These are phyloP conservation scores for Teunomyces panamensis DNA, from an alignment of 805 yeast species.

Conservation along the genomic window DNA sequence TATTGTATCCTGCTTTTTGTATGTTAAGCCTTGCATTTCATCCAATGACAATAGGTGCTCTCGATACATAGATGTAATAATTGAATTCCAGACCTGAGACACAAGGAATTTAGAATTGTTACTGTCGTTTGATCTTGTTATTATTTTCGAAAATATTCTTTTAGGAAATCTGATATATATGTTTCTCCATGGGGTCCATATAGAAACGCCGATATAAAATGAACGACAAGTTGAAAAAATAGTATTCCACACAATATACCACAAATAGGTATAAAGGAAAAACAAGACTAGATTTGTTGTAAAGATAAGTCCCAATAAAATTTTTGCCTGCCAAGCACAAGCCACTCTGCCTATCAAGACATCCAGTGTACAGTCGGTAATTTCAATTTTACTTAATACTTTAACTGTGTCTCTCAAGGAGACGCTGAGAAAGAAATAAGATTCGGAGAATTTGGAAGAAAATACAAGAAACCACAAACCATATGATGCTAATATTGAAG, in stretches of 20 bases:
- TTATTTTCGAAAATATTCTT: slow-evolving; percentile 26
- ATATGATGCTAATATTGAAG: slow-evolving; percentile 17
- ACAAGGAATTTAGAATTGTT: slow-evolving; percentile 7
- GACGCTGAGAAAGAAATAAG: slow-evolving; percentile 34
- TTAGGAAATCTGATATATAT: slow-evolving; percentile 35
- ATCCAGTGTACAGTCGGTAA: slow-evolving; percentile 29
- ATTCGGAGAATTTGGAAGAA: slow-evolving; percentile 32
- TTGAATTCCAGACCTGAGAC: slow-evolving; percentile 17
- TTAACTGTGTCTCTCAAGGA: slow-evolving; percentile 34
- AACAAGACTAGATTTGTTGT: slow-evolving; percentile 30
- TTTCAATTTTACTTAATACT: slow-evolving; percentile 23
- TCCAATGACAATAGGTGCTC: slow-evolving; percentile 39
- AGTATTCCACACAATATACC: slow-evolving; percentile 38
- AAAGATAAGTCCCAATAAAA: slow-evolving; percentile 22
- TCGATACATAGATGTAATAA: slow-evolving; percentile 21
- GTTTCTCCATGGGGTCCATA: slow-evolving; percentile 39
- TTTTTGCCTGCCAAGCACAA: slow-evolving; percentile 27
- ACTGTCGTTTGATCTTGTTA: slow-evolving; percentile 9
- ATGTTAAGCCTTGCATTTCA: slow-evolving; percentile 38
- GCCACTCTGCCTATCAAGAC: slow-evolving; percentile 17
- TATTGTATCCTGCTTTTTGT: slow-evolving; percentile 10
- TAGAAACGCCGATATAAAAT: slow-evolving; percentile 30
- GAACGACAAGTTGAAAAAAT: slow-evolving; percentile 31
- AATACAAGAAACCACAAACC: slow-evolving; percentile 31
- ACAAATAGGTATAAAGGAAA: slow-evolving; percentile 37